Percentiles rank a stretch among this genome's conserved stretches.
Conservation (phyloP, 2,329 filamentous ascomycete genomes). For the Daldinia eschscholtzii region DNA sequence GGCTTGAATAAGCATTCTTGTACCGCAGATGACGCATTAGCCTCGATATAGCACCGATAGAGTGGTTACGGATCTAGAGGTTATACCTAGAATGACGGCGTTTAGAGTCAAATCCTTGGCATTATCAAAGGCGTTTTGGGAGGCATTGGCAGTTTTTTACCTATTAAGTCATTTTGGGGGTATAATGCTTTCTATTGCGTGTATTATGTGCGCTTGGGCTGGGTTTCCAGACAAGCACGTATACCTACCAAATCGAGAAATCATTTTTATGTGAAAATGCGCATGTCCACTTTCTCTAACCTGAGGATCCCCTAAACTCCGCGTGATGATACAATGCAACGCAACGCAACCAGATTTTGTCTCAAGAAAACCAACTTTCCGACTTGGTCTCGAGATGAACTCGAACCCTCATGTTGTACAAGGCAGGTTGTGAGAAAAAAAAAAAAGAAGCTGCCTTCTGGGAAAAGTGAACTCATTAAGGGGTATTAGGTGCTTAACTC, state of each 20-base stretch:
- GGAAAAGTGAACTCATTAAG: neutral
- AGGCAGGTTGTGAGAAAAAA: neutral
- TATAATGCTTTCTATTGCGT: conserved; percentile 23
- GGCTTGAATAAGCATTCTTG: conserved; percentile 49
- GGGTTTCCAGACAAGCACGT: conserved; percentile 7
- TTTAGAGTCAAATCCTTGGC: conserved; percentile 30
- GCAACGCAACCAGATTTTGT: conserved; percentile 17
- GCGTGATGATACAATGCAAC: conserved; percentile 30
- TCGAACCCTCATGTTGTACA: conserved; percentile 39
- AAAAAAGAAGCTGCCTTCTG: conserved; percentile 5
- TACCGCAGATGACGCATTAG: conserved; percentile 1
- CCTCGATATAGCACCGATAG: conserved; percentile 32
- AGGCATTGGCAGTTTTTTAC: conserved; percentile 18
- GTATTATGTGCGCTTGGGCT: conserved; percentile 2
- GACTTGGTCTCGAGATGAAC: conserved; percentile 9
- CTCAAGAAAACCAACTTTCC: conserved; percentile 10
- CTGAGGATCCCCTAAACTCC: conserved; percentile 42
- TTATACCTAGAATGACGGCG: conserved; percentile 39
- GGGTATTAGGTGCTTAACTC: conserved; percentile 50
- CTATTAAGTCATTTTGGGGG: conserved; percentile 9
- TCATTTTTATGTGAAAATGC: conserved; percentile 9
- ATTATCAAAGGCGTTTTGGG: conserved; percentile 35
- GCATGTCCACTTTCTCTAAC: conserved; percentile 20
- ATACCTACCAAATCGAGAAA: conserved; percentile 3
- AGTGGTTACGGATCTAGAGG: conserved; percentile 31